Conservation (phyloP, 2,329 filamentous ascomycete species). For the Diaporthe ampelina region DNA sequence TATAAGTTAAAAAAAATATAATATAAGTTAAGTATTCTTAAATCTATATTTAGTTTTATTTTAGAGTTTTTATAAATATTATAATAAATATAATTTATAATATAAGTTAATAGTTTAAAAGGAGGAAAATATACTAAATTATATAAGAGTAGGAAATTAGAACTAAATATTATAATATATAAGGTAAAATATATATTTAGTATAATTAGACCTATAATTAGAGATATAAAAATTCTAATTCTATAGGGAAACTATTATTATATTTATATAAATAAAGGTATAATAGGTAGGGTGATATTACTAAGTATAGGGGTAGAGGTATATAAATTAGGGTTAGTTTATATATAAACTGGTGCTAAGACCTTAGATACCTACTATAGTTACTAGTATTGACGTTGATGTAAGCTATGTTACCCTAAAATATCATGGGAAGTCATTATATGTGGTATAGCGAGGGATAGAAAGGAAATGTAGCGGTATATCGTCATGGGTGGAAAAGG, state of each 20-base stretch:
- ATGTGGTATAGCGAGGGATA: too few relatives aligned
- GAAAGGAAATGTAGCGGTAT: too few relatives aligned
- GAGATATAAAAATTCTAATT: neutral
- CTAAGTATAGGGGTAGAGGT: neutral
- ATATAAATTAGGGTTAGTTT: neutral
- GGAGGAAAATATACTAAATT: neutral
- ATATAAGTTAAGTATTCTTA: neutral
- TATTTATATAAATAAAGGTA: neutral
- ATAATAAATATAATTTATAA: neutral
- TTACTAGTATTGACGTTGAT: neutral
- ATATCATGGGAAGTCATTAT: too few relatives aligned
- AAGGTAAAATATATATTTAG: neutral
- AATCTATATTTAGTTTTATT: neutral
- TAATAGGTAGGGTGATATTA: neutral
- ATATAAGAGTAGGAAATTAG: neutral
- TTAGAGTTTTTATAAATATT: neutral
- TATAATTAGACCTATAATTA: neutral
- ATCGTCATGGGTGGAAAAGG: too few relatives aligned
- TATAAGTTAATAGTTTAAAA: neutral
- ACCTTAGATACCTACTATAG: neutral
- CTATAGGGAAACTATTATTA: neutral
- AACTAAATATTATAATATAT: neutral
- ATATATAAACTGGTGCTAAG: neutral
- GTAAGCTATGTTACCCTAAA: too few relatives aligned
- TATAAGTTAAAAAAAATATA: neutral